These are phyloP conservation scores for Nemania sp. DNA, from an alignment of 2,329 filamentous ascomycete genomes.

Conservation along the genomic window DNA sequence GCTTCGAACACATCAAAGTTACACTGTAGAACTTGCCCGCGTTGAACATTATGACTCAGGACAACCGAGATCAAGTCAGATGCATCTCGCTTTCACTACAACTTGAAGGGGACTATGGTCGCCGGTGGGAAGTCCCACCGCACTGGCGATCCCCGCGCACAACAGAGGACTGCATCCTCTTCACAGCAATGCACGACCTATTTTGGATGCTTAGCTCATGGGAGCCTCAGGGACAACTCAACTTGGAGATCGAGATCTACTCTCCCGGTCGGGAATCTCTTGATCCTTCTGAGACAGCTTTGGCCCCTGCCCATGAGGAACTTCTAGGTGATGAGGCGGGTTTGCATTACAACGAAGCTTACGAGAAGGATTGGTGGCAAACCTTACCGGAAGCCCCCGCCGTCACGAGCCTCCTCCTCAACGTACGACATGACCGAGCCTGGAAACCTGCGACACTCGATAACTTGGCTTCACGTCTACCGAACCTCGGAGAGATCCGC, in stretches of 20 bases:
- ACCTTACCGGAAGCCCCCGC: slow-evolving; percentile 41
- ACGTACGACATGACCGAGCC: slow-evolving; percentile 38
- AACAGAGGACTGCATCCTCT: slow-evolving; percentile 10
- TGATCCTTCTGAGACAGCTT: slow-evolving; percentile 29
- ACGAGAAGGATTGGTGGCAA: slow-evolving; percentile 34
- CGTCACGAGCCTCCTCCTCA: slow-evolving; percentile 42
- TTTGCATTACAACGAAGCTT: background rate
- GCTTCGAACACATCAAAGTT: background rate
- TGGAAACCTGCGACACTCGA: slow-evolving; percentile 32
- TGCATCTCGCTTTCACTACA: background rate
- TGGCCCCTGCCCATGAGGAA: slow-evolving; percentile 22
- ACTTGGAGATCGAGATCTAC: slow-evolving; percentile 41
- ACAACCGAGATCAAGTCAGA: background rate
- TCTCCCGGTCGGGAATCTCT: slow-evolving; percentile 32
- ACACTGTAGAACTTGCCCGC: background rate
- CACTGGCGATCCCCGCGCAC: background rate
- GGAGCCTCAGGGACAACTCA: slow-evolving; percentile 34
- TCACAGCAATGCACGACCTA: slow-evolving; percentile 24
- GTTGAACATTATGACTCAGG: background rate
- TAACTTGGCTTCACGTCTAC: slow-evolving; percentile 43
- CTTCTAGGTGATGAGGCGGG: slow-evolving; percentile 31
- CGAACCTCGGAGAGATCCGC: slow-evolving; percentile 44
- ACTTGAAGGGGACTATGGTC: background rate
- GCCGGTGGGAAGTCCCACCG: too few relatives aligned
- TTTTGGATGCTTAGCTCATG: slow-evolving; percentile 39